These are phyloP conservation scores for Yamadazyma paraphyllophila DNA, from an alignment of 805 yeast species.

Conservation along the genomic window DNA sequence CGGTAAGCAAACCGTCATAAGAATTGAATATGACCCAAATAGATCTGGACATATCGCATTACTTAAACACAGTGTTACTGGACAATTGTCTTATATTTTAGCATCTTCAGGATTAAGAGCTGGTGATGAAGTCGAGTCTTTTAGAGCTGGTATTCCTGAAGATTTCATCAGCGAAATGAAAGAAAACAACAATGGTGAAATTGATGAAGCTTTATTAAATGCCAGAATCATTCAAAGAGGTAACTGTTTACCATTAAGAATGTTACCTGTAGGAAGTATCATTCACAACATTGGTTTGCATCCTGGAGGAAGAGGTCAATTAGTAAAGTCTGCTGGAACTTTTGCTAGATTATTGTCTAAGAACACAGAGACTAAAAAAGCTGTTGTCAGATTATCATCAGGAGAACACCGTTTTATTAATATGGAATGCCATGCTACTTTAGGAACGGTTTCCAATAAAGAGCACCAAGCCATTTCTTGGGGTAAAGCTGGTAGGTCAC, in stretches of 20 bases:
- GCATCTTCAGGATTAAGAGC: conserved; percentile 92
- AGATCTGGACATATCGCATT: conserved; percentile 93
- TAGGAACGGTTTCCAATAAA: conserved; percentile 89
- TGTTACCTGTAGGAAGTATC: conserved; percentile 94
- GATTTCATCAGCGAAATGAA: conserved; percentile 72
- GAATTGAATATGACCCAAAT: conserved; percentile 95
- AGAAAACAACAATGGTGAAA: conserved; percentile 61
- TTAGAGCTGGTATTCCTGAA: conserved; percentile 82
- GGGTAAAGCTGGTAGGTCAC: conserved; percentile 96
- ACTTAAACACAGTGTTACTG: conserved; percentile 60
- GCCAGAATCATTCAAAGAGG: conserved; percentile 89
- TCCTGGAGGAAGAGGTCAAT: conserved; percentile 73
- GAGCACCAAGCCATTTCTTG: conserved; percentile 85
- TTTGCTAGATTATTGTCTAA: conserved; percentile 86
- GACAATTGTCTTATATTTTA: conserved; percentile 70
- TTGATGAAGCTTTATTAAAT: conserved; percentile 88
- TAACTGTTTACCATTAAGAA: conserved; percentile 85
- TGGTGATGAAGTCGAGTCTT: conserved; percentile 88
- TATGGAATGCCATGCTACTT: conserved; percentile 85
- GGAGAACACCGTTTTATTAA: conserved; percentile 94
- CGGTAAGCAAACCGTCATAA: conserved; percentile 75
- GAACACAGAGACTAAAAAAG: conserved; percentile 64
- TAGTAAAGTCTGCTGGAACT: conserved; percentile 93
- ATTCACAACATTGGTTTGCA: conserved; percentile 81
- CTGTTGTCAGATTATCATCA: conserved; percentile 76